Evolutionary conservation across 495 filamentous ascomycete genomes (phyloP).

Genomic region (Cenococcum geophilum): DNA sequence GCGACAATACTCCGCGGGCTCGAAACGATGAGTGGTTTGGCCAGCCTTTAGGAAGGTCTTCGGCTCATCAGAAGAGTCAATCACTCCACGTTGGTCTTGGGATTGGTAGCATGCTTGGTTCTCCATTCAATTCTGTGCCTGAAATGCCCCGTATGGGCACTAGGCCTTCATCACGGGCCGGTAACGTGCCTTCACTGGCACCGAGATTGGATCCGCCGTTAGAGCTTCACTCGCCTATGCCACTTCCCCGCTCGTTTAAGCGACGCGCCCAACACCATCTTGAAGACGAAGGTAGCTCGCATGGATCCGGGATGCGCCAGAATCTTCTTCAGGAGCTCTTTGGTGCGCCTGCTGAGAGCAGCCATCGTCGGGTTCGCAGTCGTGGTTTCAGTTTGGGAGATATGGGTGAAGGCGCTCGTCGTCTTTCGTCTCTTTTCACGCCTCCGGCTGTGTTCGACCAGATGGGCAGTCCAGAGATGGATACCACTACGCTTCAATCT

Average conservation of each 20-base stretch:
- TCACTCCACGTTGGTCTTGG: conserved; percentile 41
- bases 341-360: conserved; percentile 37
- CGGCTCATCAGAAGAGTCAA: conserved; percentile 41
- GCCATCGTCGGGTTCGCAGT: conserved; percentile 43
- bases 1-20: conserved; percentile 25
- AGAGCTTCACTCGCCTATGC: conserved; percentile 33
- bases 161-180: background rate
- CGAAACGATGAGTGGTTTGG: conserved; percentile 15
- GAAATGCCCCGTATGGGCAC: conserved; percentile 41
- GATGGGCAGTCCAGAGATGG: background rate
- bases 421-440: conserved; percentile 32
- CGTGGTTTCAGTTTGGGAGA: conserved; percentile 59
- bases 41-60: conserved; percentile 27
- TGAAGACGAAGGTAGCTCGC: conserved; percentile 40
- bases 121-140: conserved; percentile 39
- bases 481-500: conserved; percentile 9
- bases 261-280: conserved; percentile 46
- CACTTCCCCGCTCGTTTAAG: conserved; percentile 50
- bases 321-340: conserved; percentile 49
- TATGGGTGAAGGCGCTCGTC: conserved; percentile 35
- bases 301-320: conserved; percentile 39
- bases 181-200: background rate
- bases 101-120: conserved; percentile 27
- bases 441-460: conserved; percentile 22
- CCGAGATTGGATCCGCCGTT: conserved; percentile 28